phyloP scores from a whole-genome alignment of 139 green algal species.

The Pleodorina starrii region DNA sequence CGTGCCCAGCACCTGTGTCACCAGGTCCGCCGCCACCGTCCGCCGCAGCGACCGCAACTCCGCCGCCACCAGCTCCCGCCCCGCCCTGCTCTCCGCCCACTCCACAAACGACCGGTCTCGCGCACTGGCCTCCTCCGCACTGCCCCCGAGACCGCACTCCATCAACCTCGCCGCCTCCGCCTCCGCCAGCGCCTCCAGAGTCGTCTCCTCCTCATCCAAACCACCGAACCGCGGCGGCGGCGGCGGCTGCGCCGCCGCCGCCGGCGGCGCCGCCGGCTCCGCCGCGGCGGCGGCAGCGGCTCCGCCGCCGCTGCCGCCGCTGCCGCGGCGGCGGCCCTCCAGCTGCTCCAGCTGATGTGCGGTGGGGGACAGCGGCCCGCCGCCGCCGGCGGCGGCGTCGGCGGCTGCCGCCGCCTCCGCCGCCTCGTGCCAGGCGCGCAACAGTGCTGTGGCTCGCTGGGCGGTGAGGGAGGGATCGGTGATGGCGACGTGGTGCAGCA shows the following conservation, averaged over 20 bases:
- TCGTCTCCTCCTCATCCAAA: background rate
- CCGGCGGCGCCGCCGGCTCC: background rate
- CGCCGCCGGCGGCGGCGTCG: background rate
- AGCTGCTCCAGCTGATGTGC: conserved; percentile 19
- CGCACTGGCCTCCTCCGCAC: background rate
- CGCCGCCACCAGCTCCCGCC: conserved; percentile 69
- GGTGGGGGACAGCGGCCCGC: conserved; percentile 18
- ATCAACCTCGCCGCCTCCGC: background rate
- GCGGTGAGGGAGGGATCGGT: conserved; percentile 57
- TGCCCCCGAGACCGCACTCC: background rate
- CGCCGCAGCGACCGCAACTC: conserved; percentile 80
- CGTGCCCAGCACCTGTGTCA: conserved; percentile 46
- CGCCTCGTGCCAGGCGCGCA: conserved; percentile 29
- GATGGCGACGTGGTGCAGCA: conserved; percentile 68
- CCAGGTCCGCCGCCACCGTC: conserved; percentile 53
- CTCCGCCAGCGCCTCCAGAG: background rate
- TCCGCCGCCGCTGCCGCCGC: background rate
- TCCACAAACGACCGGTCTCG: conserved; percentile 78
- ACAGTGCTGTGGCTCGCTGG: conserved; percentile 34
- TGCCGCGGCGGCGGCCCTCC: background rate
- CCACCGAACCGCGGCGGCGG: background rate
- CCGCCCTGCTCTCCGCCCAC: conserved; percentile 78
- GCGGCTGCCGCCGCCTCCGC: background rate
- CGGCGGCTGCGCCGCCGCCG: background rate
- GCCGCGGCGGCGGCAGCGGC: background rate